A percentile compares a stretch with the other conserved stretches of the same genome.
Conservation (phyloP, 805 yeast genomes). For the Suhomyces kilbournensis region DNA sequence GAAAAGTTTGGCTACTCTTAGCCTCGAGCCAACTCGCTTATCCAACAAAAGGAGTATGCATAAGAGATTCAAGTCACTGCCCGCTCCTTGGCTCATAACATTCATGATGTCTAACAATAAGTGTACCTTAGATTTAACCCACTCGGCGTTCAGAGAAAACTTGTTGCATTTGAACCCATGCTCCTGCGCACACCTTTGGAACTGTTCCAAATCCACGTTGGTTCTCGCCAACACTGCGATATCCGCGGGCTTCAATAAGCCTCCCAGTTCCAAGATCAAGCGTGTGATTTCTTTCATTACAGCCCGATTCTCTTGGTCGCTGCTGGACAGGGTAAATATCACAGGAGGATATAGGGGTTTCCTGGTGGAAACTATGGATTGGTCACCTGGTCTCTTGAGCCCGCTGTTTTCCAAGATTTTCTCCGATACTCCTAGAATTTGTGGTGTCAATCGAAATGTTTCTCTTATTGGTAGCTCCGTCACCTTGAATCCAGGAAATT, state of each 20-base stretch:
- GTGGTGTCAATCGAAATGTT: conserved; percentile 62
- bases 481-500: conserved; percentile 18
- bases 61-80: conserved; percentile 32
- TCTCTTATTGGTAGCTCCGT: conserved; percentile 42
- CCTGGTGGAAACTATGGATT: conserved; percentile 11
- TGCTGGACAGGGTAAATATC: conserved; percentile 13
- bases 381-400: conserved; percentile 1
- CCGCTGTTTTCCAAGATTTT: conserved; percentile 12
- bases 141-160: conserved; percentile 46
- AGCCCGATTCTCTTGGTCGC: conserved; percentile 40
- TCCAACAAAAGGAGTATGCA: conserved; percentile 27
- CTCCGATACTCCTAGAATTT: conserved; percentile 45
- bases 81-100: conserved; percentile 31
- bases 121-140: conserved; percentile 47
- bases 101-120: conserved; percentile 49
- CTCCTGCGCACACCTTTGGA: conserved; percentile 32
- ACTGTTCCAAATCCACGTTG: conserved; percentile 45
- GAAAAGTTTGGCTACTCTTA: conserved; percentile 28
- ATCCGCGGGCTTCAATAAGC: conserved; percentile 43
- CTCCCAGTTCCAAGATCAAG: conserved; percentile 40
- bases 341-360: conserved; percentile 23
- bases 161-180: conserved; percentile 44
- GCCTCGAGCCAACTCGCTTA: conserved; percentile 16
- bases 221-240: conserved; percentile 53
- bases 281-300: conserved; percentile 45